A percentile compares a stretch with the other conserved stretches of the same genome.
Conservation (phyloP, 2,329 filamentous ascomycete genomes). For the Colletotrichum aenigma region DNA sequence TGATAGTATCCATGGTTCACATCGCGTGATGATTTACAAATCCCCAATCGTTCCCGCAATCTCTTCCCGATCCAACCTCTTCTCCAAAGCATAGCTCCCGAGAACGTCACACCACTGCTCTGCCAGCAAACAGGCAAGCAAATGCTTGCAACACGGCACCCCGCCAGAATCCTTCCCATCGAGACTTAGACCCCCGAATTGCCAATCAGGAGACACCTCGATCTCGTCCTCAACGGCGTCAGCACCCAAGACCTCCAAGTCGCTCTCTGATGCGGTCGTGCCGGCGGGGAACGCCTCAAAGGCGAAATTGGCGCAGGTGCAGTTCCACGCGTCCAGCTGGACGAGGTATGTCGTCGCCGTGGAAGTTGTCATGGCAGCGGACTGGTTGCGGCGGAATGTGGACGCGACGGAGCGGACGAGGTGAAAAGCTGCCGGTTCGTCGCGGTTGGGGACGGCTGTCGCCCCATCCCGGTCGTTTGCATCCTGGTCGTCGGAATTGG, state of each 20-base stretch:
- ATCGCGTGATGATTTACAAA: conserved; percentile 25
- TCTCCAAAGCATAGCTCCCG: conserved; percentile 58
- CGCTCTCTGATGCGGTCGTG: background rate
- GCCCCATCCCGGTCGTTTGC: background rate
- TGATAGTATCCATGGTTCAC: background rate
- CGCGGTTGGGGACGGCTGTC: background rate
- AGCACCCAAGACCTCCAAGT: conserved; percentile 16
- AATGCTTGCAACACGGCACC: conserved; percentile 80
- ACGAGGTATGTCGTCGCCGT: conserved; percentile 65
- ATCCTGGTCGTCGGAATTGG: background rate
- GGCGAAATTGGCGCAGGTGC: conserved; percentile 84
- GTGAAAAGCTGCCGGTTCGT: conserved; percentile 46
- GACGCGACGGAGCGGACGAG: conserved; percentile 66
- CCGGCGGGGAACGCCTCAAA: conserved; percentile 69
- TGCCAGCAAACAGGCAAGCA: conserved; percentile 81
- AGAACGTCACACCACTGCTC: conserved; percentile 68
- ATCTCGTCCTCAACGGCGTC: conserved; percentile 7
- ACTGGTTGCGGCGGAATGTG: conserved; percentile 25
- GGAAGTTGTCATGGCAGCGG: conserved; percentile 25
- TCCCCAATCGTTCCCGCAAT: conserved; percentile 71
- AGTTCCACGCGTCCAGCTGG: conserved; percentile 79
- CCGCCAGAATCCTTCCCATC: conserved; percentile 35
- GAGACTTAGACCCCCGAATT: conserved; percentile 56
- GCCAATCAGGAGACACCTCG: conserved; percentile 25
- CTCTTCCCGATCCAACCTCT: conserved; percentile 64